Percentiles rank a stretch among this genome's conserved stretches.
Evolutionary conservation across 2,329 filamentous ascomycete genomes (phyloP).

Genomic region (Truncatella angustata): DNA sequence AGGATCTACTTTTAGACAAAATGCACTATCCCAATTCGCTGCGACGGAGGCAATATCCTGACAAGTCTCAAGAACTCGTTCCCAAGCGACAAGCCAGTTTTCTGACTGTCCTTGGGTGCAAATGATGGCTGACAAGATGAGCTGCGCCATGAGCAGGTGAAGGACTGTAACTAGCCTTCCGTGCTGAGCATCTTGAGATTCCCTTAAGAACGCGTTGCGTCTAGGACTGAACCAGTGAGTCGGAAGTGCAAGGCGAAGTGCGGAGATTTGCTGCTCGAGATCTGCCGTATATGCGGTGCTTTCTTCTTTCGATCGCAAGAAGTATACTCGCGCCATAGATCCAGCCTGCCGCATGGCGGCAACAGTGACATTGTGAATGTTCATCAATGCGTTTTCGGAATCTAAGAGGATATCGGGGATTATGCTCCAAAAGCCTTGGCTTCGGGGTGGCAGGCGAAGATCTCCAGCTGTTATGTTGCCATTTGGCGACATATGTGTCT

Average conservation of each 20-base stretch:
- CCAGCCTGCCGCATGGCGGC: constrained; percentile 25
- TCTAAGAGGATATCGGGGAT: background rate
- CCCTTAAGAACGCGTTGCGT: constrained; percentile 28
- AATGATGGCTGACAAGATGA: constrained; percentile 18
- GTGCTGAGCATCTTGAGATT: constrained; percentile 25
- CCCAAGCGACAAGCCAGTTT: constrained; percentile 27
- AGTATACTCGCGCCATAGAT: constrained; percentile 7
- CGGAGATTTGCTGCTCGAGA: constrained; percentile 21
- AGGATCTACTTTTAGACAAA: background rate
- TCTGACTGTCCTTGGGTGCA: constrained; percentile 12
- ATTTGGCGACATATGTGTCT: too few species aligned
- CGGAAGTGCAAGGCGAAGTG: constrained; percentile 28
- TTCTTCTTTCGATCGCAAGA: constrained; percentile 18
- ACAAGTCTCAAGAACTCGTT: constrained; percentile 26
- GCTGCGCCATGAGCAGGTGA: constrained; percentile 22
- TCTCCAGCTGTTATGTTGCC: too few species aligned
- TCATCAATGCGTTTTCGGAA: constrained; percentile 16
- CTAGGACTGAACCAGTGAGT: constrained; percentile 26
- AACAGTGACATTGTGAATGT: constrained; percentile 27
- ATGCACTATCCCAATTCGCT: constrained; percentile 25
- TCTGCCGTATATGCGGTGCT: too few species aligned
- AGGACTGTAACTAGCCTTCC: constrained; percentile 22
- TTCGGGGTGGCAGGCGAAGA: constrained; percentile 12
- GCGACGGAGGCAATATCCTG: constrained; percentile 28
- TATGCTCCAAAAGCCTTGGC: constrained; percentile 10